Base-by-base conservation (phyloP, 2,329 filamentous ascomycete species). In the Trichoderma semiorbis region DNA sequence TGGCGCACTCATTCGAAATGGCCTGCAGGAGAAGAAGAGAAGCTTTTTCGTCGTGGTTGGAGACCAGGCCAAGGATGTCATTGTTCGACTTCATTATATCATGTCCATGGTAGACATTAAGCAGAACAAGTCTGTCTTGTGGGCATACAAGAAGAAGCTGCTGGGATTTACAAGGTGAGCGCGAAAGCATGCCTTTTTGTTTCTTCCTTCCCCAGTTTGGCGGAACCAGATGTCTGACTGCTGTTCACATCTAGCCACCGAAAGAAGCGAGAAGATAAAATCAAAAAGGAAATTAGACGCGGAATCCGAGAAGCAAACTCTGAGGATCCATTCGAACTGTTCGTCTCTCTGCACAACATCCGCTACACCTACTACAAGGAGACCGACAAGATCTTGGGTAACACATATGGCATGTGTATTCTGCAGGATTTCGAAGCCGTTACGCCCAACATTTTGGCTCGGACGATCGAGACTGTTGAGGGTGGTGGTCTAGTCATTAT, bases 301-400 rank as follows among this genome's bases (percentile, higher is more conserved):
- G 96, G 96, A 58, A 94, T 95, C 75, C 90, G 97, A 79, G 96
- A 99, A 82, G 90, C 93, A 74, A 97, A 99, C 81, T 89, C 90
- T 69, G 94, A 97, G 80, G 96, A 99, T 80, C 93, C 96, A 0
- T 99, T 99, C 85, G 96, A 99, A 84, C 89, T 98, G 69, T 99
- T 98, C 83, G 92, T 98, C 77, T 96, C 94, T 72, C 90, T 97
- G 71, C 93, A 98, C 84, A 94, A 98, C 82, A 97, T 99, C 80
- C 93, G 96, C 82, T 99, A 99, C 88, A 94, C 96, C 72, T 99
- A 97, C 87, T 99, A 99, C 86, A 99, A 99, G 84, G 96, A 99
- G 85, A 98, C 96, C 32, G 96, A 99, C 79, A 98, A 98, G 86
- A 98, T 99, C 79, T 84, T 98, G 71, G 96, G 96, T 80, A 97